Base-by-base conservation (phyloP, 2,329 filamentous ascomycete genomes). In the Huntiella omanensis region DNA sequence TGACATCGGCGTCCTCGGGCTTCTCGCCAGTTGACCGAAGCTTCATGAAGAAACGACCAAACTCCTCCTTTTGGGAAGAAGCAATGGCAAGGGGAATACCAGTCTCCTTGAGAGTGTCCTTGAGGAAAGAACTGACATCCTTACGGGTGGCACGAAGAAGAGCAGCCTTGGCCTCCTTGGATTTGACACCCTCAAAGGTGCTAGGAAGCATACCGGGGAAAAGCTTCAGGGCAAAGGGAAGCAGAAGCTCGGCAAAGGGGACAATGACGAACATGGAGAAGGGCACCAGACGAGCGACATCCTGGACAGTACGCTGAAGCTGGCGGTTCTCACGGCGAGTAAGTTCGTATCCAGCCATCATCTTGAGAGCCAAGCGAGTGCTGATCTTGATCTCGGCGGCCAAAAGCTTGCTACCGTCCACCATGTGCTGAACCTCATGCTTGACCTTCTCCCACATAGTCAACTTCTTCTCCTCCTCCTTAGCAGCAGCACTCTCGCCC, bases 181-280 rank as follows among this genome's bases (percentile, higher is more conserved):
- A 80, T 57, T 83, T 85, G 60, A 92, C 82, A 28, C 76, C 87
- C 64, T 98, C 91, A 60, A 93, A 98, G 19, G 91, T 98, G 69
- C 86, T 95, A 42, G 91, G 91, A 45, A 98, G 77, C 64, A 98
- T 73, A 64, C 96, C 96, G 60, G 91, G 91, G 75, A 98, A 98
- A 40, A 98, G 67, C 65, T 83, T 92, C 43, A 98, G 71, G 5
- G 88, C 91, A 40, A 98, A 70, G 1, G 91, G 91, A 16, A 96
- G 75, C 39, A 98, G 73, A 33, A 95, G 69, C 65, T 98, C 91
- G 49, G 87, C 91, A 54, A 98, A 93, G 1, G 91, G 91, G 35
- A 98, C 86, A 54, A 98, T 88, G 56, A 98, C 74, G 63, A 98
- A 98, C 54, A 95, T 82, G 5, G 87, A 93, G 63, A 98, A 98